Evolutionary conservation across 2,329 filamentous ascomycete species (phyloP).

Genomic region (Ophiosphaerella korrae): DNA sequence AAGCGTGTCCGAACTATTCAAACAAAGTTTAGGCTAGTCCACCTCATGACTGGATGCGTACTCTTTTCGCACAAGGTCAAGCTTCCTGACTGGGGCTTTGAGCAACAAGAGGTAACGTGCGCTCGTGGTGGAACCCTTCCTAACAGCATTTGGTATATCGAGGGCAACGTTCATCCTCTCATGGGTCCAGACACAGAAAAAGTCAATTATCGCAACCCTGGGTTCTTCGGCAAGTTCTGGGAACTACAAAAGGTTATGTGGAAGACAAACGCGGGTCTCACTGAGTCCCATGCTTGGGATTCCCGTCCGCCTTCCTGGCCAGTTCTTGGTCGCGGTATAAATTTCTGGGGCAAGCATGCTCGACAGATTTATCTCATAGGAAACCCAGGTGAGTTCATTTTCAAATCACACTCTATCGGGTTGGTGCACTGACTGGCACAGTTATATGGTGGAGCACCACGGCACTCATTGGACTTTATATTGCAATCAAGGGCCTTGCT

Average conservation of each 20-base stretch:
- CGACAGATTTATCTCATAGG: slow-evolving; percentile 96
- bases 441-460: slow-evolving; percentile 93
- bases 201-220: slow-evolving; percentile 93
- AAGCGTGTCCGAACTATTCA: slow-evolving; percentile 89
- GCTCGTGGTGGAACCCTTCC: slow-evolving; percentile 88
- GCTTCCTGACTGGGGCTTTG: slow-evolving; percentile 95
- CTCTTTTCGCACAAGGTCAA: slow-evolving; percentile 99
- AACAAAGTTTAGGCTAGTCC: slow-evolving; percentile 93
- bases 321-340: slow-evolving; percentile 89
- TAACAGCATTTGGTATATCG: slow-evolving; percentile 97
- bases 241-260: slow-evolving; percentile 99
- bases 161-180: slow-evolving; percentile 83
- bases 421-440: background rate
- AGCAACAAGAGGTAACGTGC: slow-evolving; percentile 99
- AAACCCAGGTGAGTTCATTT: slow-evolving; percentile 56
- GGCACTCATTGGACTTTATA: slow-evolving; percentile 75
- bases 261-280: slow-evolving; percentile 94
- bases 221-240: slow-evolving; percentile 97
- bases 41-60: slow-evolving; percentile 94
- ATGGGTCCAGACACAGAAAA: slow-evolving; percentile 77
- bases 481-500: slow-evolving; percentile 84
- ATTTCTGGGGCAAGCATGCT: slow-evolving; percentile 96
- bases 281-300: slow-evolving; percentile 97
- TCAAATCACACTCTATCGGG: background rate
- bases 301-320: slow-evolving; percentile 94